A percentile compares a stretch with the other conserved stretches of the same genome.
These are phyloP conservation scores for Ophiostoma ips DNA, from an alignment of 2,329 filamentous ascomycete genomes.

Conservation along the genomic window DNA sequence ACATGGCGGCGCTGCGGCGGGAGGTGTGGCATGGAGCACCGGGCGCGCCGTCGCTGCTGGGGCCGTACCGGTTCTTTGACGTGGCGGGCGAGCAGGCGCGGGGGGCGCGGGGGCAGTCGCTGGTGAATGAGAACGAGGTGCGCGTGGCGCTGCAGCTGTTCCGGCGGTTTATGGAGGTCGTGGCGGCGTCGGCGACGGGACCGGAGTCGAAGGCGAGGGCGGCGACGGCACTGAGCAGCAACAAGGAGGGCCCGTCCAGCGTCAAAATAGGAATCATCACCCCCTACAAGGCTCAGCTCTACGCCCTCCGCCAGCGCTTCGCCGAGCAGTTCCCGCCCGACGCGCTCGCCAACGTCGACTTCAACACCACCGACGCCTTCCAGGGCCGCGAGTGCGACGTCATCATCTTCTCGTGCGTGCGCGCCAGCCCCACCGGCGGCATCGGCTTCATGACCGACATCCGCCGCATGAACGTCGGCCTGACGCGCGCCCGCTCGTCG, in stretches of 20 bases:
- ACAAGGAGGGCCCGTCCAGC: too few relatives aligned
- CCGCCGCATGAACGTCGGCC: slow-evolving; percentile 95
- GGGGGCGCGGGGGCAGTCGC: slow-evolving; percentile 71
- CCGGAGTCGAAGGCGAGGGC: background rate
- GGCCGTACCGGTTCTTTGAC: slow-evolving; percentile 94
- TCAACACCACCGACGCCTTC: slow-evolving; percentile 98
- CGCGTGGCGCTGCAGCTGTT: slow-evolving; percentile 79
- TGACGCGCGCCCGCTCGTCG: slow-evolving; percentile 92
- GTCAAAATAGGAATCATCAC: slow-evolving; percentile 95
- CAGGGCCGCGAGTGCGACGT: slow-evolving; percentile 94
- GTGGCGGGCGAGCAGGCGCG: slow-evolving; percentile 76
- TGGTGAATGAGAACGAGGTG: slow-evolving; percentile 79
- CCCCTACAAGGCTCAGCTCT: slow-evolving; percentile 88
- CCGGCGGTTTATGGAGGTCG: slow-evolving; percentile 46
- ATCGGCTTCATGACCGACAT: slow-evolving; percentile 99
- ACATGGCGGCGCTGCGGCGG: slow-evolving; percentile 63
- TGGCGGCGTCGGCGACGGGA: background rate
- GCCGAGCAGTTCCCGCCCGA: slow-evolving; percentile 53
- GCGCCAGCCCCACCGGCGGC: slow-evolving; percentile 80
- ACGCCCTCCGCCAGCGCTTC: slow-evolving; percentile 66
- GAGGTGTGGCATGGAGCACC: slow-evolving; percentile 63
- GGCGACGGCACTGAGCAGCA: too few relatives aligned
- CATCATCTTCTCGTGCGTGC: slow-evolving; percentile 97
- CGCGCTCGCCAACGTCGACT: slow-evolving; percentile 73
- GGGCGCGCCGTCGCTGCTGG: slow-evolving; percentile 52